Percentiles rank a stretch among this genome's conserved stretches.
These are phyloP conservation scores for Globisporangium cylindrosporum DNA, from an alignment of 352 stramenopile species.

Conservation along the genomic window DNA sequence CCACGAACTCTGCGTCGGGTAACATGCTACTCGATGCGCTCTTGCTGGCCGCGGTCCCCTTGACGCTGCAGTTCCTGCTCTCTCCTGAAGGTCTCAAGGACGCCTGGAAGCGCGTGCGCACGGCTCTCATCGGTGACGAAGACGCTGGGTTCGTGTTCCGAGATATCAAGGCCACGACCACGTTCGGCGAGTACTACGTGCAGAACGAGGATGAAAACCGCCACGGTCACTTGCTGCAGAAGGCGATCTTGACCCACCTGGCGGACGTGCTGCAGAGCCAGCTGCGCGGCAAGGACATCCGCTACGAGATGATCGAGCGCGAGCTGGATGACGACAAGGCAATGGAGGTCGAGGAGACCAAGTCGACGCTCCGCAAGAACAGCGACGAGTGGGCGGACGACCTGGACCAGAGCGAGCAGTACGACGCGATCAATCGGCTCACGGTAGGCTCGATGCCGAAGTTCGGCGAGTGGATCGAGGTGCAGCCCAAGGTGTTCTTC, in stretches of 20 bases:
- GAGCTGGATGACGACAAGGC: constrained; percentile 7
- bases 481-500: constrained; percentile 21
- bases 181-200: constrained; percentile 9
- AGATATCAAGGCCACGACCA: constrained; percentile 17
- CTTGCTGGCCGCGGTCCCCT: constrained; percentile 15
- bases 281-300: constrained; percentile 32
- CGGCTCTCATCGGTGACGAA: constrained; percentile 20
- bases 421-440: constrained; percentile 13
- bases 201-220: constrained; percentile 22
- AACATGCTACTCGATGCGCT: constrained; percentile 41
- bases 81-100: constrained; percentile 33
- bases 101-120: constrained; percentile 24
- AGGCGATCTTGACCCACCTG: constrained; percentile 43
- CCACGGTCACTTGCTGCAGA: constrained; percentile 38
- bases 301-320: constrained; percentile 36
- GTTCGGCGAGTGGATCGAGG: constrained; percentile 20
- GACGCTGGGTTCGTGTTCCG: constrained; percentile 27
- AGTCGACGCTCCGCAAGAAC: neutral
- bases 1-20: constrained; percentile 33
- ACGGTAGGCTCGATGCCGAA: constrained; percentile 19
- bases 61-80: constrained; percentile 27
- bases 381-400: constrained; percentile 20
- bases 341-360: constrained; percentile 2
- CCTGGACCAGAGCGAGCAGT: constrained; percentile 12
- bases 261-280: constrained; percentile 28